phyloP scores from a whole-genome alignment of 192 early-diverging fungal species.

The Pilobolus umbonatus region DNA sequence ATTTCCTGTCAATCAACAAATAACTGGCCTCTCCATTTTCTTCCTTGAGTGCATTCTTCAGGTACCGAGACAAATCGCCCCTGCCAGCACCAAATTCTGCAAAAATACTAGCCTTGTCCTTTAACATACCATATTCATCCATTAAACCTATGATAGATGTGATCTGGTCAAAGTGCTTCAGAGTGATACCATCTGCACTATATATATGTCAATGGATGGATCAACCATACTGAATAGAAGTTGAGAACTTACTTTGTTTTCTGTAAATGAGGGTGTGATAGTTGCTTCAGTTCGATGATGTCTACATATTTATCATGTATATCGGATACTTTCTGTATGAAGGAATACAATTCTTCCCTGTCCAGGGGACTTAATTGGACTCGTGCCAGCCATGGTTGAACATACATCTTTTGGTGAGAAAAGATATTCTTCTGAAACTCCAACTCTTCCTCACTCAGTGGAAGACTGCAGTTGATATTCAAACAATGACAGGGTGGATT shows the following conservation, averaged over 20 bases:
- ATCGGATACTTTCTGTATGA: slow-evolving; percentile 22
- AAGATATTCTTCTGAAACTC: slow-evolving; percentile 20
- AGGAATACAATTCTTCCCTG: slow-evolving; percentile 16
- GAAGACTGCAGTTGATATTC: slow-evolving; percentile 41
- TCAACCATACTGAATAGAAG: background rate
- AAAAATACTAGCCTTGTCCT: slow-evolving; percentile 49
- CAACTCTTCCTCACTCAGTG: slow-evolving; percentile 29
- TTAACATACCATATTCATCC: slow-evolving; percentile 51
- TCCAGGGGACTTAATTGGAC: slow-evolving; percentile 23
- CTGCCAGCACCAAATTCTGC: slow-evolving; percentile 81
- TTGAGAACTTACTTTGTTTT: slow-evolving; percentile 4
- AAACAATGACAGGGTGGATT: slow-evolving; percentile 22
- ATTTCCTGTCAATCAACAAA: slow-evolving; percentile 74
- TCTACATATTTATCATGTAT: slow-evolving; percentile 10
- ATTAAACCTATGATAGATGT: slow-evolving; percentile 83
- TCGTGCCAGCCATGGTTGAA: slow-evolving; percentile 33
- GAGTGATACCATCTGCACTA: slow-evolving; percentile 36
- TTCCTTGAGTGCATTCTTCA: slow-evolving; percentile 41
- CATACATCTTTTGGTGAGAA: slow-evolving; percentile 27
- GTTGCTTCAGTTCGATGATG: slow-evolving; percentile 10
- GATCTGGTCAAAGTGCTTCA: slow-evolving; percentile 53
- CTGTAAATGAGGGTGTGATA: slow-evolving; percentile 4
- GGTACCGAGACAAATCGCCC: slow-evolving; percentile 44
- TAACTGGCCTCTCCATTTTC: slow-evolving; percentile 38
- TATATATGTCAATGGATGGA: background rate